Conservation (phyloP, 192 early-diverging fungal species). For the Geranomyces variabilis region DNA sequence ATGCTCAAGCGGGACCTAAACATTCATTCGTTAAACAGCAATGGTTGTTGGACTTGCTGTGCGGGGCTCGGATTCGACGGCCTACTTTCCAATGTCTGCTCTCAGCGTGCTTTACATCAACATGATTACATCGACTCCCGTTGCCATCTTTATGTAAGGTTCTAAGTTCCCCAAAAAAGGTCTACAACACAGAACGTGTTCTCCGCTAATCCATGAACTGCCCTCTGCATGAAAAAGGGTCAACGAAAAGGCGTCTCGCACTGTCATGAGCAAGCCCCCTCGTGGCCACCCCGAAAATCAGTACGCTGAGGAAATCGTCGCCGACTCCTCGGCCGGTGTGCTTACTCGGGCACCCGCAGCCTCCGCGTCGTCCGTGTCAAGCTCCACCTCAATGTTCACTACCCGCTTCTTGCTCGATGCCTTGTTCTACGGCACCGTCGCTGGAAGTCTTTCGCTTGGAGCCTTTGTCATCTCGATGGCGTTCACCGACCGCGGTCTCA, state of each 20-base stretch:
- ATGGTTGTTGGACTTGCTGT: constrained; percentile 76
- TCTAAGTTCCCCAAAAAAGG: too few species aligned
- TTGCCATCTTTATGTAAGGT: constrained; percentile 51
- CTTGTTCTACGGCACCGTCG: constrained; percentile 66
- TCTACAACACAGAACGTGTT: too few species aligned
- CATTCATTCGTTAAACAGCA: too few species aligned
- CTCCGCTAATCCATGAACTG: too few species aligned
- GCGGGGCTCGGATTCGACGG: constrained; percentile 58
- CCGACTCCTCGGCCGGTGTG: too few species aligned
- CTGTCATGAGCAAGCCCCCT: constrained; percentile 15
- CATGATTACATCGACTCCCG: constrained; percentile 78
- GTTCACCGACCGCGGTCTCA: not conserved
- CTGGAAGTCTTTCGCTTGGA: constrained; percentile 65
- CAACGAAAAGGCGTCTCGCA: constrained; percentile 39
- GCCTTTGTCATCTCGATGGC: constrained; percentile 50
- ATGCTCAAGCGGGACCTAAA: too few species aligned
- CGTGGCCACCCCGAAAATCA: constrained; percentile 7
- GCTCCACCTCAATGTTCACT: constrained; percentile 60
- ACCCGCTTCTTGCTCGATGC: constrained; percentile 69
- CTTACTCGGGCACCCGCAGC: too few species aligned
- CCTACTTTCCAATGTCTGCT: constrained; percentile 79
- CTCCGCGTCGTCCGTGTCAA: not conserved
- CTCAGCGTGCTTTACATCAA: constrained; percentile 84
- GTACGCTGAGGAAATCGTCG: too few species aligned
- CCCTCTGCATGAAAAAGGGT: too few species aligned